Base-by-base conservation (phyloP, 139 green algal species). In the Mychonastes homosphaera region DNA sequence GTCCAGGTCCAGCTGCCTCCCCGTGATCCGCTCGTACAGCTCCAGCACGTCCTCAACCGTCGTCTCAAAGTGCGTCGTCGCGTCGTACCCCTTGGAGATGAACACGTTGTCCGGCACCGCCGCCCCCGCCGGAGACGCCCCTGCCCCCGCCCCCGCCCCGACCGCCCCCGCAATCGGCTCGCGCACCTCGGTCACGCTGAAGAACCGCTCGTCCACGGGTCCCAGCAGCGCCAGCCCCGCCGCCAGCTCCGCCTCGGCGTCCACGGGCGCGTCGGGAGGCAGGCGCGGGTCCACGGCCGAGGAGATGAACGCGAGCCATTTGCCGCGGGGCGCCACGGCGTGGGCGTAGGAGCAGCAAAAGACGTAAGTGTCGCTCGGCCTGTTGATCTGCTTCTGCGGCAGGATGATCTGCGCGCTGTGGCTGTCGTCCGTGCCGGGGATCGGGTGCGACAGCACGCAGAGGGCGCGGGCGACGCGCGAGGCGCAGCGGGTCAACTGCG, bases 41-140 rank as follows among this genome's bases (percentile, higher is more conserved):
- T 88, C 74, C 54, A 99, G 69, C 26, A 98, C 88, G 64, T 99
- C 93, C 9, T 92, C 64, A 40, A 98, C 83, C 35, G 91, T 96
- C 7, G 81, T 95, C 81, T 99, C 92, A 73, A 99, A 99, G 79
- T 99, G 92, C 4, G 80, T 91, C 24, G 92, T 97, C 44, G 92
- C 79, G 56, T 99, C 92, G 72, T 97, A 98, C 51, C 91, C 88
- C 67, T 84, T 90, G 64, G 68, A 85, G 58, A 98, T 92, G 75
- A 82, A 96, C 61, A 62, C 79, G 29, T 79, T 76, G 78, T 95
- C 91, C 24, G 63, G n/a, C n/a, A n/a, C n/a, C n/a, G n/a, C n/a
- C n/a, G n/a, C n/a, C 9, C 15, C 44, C 23, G 19, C 44, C 44
- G 12, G 44, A 18, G 19, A 23, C 7, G 7, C 44, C 23, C 9